Conservation (phyloP, 1,284 basidiomycete species). For the Microstroma glucosiphilum region DNA sequence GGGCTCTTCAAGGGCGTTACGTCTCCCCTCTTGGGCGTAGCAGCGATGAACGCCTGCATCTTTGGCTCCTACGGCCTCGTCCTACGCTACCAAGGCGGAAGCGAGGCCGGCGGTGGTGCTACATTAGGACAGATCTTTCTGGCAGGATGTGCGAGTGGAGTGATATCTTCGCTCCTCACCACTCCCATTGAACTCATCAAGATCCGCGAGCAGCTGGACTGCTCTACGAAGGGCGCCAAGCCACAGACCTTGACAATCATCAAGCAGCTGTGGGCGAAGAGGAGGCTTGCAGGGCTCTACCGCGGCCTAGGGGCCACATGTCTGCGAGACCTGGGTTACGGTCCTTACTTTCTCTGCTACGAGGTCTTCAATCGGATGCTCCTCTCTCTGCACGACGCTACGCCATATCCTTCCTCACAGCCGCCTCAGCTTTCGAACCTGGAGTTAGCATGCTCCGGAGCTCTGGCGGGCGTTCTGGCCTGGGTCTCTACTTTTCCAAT, state of each 20-base stretch:
- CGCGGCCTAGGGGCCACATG: slow-evolving; percentile 35
- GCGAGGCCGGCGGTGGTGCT: background rate
- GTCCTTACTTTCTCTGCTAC: slow-evolving; percentile 42
- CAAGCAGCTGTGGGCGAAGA: slow-evolving; percentile 17
- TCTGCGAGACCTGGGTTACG: slow-evolving; percentile 32
- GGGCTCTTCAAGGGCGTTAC: slow-evolving; percentile 46
- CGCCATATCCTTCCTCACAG: background rate
- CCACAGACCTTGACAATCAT: slow-evolving; percentile 21
- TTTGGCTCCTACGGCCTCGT: slow-evolving; percentile 38
- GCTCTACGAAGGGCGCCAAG: slow-evolving; percentile 6
- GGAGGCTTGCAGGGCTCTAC: slow-evolving; percentile 28
- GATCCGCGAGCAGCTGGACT: slow-evolving; percentile 41
- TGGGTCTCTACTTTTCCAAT: slow-evolving; percentile 44
- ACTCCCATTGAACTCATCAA: slow-evolving; percentile 43
- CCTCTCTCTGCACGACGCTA: slow-evolving; percentile 5
- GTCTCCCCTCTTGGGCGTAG: slow-evolving; percentile 36
- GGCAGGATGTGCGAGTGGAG: slow-evolving; percentile 32
- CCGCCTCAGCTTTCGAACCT: slow-evolving; percentile 14
- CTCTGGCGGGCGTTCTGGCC: slow-evolving; percentile 34
- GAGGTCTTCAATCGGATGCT: slow-evolving; percentile 30
- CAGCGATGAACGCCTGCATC: slow-evolving; percentile 46
- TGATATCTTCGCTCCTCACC: slow-evolving; percentile 36
- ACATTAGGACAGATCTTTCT: slow-evolving; percentile 25
- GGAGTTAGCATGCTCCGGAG: slow-evolving; percentile 38
- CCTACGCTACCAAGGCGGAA: slow-evolving; percentile 18